Conservation (phyloP, 441 rosid genomes). For the Arabidopsis hybrid region DNA sequence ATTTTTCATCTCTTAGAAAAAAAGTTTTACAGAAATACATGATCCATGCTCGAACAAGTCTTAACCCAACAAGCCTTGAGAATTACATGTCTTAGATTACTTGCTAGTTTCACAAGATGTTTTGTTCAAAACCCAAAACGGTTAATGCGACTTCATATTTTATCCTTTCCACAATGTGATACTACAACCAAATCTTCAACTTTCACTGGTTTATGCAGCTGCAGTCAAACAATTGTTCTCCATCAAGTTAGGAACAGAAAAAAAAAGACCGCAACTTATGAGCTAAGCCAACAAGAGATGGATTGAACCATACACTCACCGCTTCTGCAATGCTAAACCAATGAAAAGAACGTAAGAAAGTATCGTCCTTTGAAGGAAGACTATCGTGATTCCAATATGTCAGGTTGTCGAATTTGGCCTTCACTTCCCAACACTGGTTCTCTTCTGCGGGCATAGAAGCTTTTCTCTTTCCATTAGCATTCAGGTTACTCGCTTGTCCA, state of each 20-base stretch:
- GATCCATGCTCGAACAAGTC: too few relatives aligned
- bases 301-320: constrained; percentile 50
- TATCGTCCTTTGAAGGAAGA: constrained; percentile 79
- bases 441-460: constrained; percentile 50
- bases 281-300: neutral
- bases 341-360: constrained; percentile 70
- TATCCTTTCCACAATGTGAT: constrained; percentile 18
- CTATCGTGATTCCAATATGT: constrained; percentile 87
- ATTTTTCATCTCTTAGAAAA: neutral
- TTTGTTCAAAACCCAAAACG: neutral
- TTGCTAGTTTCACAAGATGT: constrained; percentile 2
- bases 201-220: constrained; percentile 84
- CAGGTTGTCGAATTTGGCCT: constrained; percentile 72
- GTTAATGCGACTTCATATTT: neutral
- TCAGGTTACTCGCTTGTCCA: constrained; percentile 54
- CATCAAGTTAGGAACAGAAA: constrained; percentile 14
- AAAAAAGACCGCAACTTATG: neutral
- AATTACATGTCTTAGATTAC: constrained; percentile 4
- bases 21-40: constrained; percentile 8
- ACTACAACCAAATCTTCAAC: constrained; percentile 67
- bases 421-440: constrained; percentile 64
- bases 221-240: constrained; percentile 44
- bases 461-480: constrained; percentile 54
- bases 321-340: constrained; percentile 77
- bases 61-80: constrained; percentile 21